Base-by-base conservation (phyloP, 257 asterid genomes). In the Oldenlandia corymbosa region DNA sequence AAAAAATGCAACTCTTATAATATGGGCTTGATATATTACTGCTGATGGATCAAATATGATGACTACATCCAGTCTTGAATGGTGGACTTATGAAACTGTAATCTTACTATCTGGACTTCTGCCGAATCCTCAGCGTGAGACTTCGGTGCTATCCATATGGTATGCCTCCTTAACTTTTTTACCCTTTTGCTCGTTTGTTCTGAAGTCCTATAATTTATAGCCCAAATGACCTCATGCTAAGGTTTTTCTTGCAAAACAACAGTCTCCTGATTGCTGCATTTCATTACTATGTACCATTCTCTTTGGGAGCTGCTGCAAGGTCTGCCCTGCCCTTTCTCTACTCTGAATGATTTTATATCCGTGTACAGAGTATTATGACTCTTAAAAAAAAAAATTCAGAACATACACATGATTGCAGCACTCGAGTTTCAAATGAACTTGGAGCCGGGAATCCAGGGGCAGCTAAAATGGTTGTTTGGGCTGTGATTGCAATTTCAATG, bases 301-400 rank as follows among this genome's bases (percentile, higher is more conserved):
- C 91, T 11, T 16, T 79, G 41, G 85, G 88, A 52, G 84, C 88
- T 71, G 85, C 84, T 23, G 86, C 83, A 56, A 84, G 91, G 91
- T 84, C 16, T 51, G 70, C 61, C 49, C 55, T n/a, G 18, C 7
- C 37, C 24, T 65, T 62, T 32, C n/a, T 34, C 39, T 14, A 45
- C 39, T 39, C 57, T 20, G 24, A 30, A 27, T n/a, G 27, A 32
- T 39, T 55, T 26, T 11, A 26, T 31, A 27, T 16, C 39, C 9
- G 17, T 5, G 3, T 16, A 10, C 26, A 34, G 17, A 42, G 53
- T 48, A 0, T n/a, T n/a, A n/a, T n/a, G n/a, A n/a, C n/a, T n/a
- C n/a, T n/a, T n/a, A n/a, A n/a, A n/a, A n/a, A n/a, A n/a, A n/a
- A n/a, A n/a, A n/a, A n/a, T n/a, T n/a, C n/a, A n/a, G n/a, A n/a